These are phyloP conservation scores for Magnusiomyces fungicola DNA, from an alignment of 1,139 yeast genomes.

Conservation along the genomic window DNA sequence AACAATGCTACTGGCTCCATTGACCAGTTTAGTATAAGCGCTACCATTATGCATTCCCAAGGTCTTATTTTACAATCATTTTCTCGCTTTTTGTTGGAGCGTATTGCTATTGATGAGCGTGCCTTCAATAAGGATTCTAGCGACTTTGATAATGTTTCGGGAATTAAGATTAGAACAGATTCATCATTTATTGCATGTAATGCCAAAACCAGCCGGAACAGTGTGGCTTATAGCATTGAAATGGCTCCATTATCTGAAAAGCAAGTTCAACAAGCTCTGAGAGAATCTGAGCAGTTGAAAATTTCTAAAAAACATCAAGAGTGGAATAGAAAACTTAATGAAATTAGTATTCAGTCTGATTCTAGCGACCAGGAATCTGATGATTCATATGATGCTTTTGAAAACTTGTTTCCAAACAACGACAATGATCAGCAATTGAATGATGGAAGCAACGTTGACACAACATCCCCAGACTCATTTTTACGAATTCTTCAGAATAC, in stretches of 20 bases:
- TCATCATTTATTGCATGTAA: slow-evolving; percentile 10
- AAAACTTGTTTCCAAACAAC: background rate
- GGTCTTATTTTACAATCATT: slow-evolving; percentile 46
- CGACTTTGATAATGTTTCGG: slow-evolving; percentile 12
- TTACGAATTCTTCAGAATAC: slow-evolving; percentile 54
- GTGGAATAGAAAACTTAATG: too few species aligned
- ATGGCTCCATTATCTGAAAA: slow-evolving; percentile 8
- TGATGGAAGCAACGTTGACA: slow-evolving; percentile 27
- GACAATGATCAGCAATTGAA: slow-evolving; percentile 15
- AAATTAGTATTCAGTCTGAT: too few species aligned
- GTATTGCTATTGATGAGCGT: slow-evolving; percentile 41
- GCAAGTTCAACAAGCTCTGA: background rate
- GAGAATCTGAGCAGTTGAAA: too few species aligned
- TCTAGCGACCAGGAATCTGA: too few species aligned
- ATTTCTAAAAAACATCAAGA: too few species aligned
- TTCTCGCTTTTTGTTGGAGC: slow-evolving; percentile 51
- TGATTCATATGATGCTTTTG: background rate
- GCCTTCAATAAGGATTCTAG: slow-evolving; percentile 7
- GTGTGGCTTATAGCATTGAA: slow-evolving; percentile 11
- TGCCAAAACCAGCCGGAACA: slow-evolving; percentile 2
- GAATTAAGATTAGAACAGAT: slow-evolving; percentile 8
- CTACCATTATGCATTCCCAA: slow-evolving; percentile 8
- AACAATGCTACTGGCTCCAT: background rate
- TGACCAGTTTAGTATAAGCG: background rate
- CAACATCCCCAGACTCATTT: slow-evolving; percentile 21